phyloP scores from a whole-genome alignment of 345 rosid genomes.

The Crucihimalaya himalaica region DNA sequence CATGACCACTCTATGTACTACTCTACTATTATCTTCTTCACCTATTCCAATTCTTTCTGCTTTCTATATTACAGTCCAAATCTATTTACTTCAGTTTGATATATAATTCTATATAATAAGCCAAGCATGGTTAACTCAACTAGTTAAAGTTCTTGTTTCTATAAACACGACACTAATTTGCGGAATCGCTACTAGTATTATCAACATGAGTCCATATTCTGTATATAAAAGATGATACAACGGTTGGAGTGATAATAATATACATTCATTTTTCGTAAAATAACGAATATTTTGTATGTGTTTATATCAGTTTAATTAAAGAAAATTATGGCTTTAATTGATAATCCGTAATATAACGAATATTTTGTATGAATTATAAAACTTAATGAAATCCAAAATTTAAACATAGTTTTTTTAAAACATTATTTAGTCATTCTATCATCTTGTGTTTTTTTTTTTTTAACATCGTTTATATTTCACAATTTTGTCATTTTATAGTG shows the following conservation, averaged over 20 bases:
- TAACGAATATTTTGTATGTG: too few species aligned
- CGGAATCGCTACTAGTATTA: neutral
- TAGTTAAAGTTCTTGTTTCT: neutral
- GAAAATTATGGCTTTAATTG: neutral
- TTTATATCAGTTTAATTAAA: neutral
- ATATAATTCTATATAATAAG: neutral
- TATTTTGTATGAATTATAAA: neutral
- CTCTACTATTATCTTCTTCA: constrained; percentile 20
- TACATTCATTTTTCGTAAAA: neutral
- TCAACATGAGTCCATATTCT: neutral
- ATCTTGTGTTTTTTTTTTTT: neutral
- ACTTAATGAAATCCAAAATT: too few species aligned
- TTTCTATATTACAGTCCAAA: neutral
- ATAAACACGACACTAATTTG: neutral
- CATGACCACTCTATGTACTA: constrained; percentile 27
- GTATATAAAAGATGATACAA: neutral
- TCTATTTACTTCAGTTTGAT: neutral
- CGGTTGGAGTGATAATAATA: neutral
- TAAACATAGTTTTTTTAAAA: too few species aligned
- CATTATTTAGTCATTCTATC: neutral
- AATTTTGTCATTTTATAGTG: constrained; percentile 8
- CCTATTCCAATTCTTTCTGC: constrained; percentile 5
- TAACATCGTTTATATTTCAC: neutral
- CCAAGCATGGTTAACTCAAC: neutral
- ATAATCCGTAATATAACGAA: neutral